These are phyloP conservation scores for Macrocybe gigantea DNA, from an alignment of 768 basidiomycete genomes.

Conservation along the genomic window DNA sequence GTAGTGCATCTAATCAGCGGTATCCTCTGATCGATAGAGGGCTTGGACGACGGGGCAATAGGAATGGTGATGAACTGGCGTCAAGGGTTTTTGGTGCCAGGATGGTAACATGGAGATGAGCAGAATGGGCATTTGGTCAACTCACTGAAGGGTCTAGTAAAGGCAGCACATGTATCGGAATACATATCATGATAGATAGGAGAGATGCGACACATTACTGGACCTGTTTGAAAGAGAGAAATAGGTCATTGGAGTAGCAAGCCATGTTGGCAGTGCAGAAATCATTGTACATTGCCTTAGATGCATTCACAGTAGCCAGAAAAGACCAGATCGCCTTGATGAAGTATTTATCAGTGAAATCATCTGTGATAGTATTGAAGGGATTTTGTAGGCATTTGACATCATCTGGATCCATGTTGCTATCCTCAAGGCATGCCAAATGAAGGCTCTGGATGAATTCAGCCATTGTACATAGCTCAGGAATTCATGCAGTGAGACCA, in stretches of 20 bases:
- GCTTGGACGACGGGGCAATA: constrained; percentile 1
- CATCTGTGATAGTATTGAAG: constrained; percentile 5
- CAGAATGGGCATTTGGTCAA: not conserved
- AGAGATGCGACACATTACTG: constrained; percentile 22
- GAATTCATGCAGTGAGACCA: not conserved
- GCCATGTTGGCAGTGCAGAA: constrained; percentile 8
- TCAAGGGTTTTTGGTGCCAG: not conserved
- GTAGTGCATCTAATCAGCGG: constrained; percentile 1
- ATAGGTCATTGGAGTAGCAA: constrained; percentile 17
- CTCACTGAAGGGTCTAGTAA: not conserved
- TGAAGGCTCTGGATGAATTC: constrained; percentile 16
- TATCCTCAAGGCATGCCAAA: constrained; percentile 19
- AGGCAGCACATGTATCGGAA: constrained; percentile 13
- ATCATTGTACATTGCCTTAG: constrained; percentile 10
- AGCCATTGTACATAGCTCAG: not conserved
- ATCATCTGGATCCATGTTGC: constrained; percentile 11
- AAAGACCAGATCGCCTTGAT: constrained; percentile 10
- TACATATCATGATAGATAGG: constrained; percentile 37
- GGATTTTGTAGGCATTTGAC: constrained; percentile 20
- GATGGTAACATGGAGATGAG: not conserved
- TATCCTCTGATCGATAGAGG: not conserved
- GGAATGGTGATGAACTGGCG: constrained; percentile 1
- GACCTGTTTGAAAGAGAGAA: constrained; percentile 22
- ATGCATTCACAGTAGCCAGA: constrained; percentile 9
- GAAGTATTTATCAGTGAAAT: constrained; percentile 12